Evolutionary conservation across 768 basidiomycete species (phyloP).

Genomic region (Favolaschia claudopus): DNA sequence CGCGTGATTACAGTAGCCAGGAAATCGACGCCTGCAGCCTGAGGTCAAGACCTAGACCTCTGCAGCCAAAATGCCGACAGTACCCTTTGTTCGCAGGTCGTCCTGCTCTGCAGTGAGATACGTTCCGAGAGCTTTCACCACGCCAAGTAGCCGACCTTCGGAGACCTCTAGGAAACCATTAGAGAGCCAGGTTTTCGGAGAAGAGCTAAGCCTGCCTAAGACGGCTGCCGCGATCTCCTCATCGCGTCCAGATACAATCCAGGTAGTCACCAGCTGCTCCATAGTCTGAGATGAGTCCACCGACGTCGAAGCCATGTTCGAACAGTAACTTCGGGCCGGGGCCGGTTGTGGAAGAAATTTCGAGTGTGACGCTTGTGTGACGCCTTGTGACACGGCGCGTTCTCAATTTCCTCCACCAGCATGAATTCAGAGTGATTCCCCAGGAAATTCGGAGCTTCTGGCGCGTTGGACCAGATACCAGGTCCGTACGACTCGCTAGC

Average conservation of each 20-base stretch:
- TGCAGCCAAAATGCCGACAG: constrained; percentile 6
- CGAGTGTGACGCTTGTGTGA: no score
- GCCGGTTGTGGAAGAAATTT: no score
- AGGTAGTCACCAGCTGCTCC: constrained; percentile 69
- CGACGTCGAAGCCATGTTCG: constrained; percentile 15
- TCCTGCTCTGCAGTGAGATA: constrained; percentile 91
- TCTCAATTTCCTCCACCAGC: no score
- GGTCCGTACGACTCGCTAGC: no score
- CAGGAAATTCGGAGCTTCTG: no score
- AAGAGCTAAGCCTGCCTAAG: constrained; percentile 53
- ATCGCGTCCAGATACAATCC: constrained; percentile 72
- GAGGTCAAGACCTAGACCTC: constrained; percentile 16
- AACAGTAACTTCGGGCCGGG: no score
- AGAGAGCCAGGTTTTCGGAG: not conserved
- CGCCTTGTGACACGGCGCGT: no score
- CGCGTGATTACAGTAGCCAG: constrained; percentile 74
- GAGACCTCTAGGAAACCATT: constrained; percentile 50
- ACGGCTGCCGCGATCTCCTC: constrained; percentile 66
- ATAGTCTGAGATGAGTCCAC: constrained; percentile 27
- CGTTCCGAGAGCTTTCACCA: constrained; percentile 89
- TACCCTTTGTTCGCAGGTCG: constrained; percentile 81
- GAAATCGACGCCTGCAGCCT: constrained; percentile 77
- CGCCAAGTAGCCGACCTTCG: constrained; percentile 66
- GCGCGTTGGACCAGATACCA: no score
- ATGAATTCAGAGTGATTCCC: not conserved